phyloP scores from a whole-genome alignment of 108 stramenopile species.

The Chaetoceros muelleri region DNA sequence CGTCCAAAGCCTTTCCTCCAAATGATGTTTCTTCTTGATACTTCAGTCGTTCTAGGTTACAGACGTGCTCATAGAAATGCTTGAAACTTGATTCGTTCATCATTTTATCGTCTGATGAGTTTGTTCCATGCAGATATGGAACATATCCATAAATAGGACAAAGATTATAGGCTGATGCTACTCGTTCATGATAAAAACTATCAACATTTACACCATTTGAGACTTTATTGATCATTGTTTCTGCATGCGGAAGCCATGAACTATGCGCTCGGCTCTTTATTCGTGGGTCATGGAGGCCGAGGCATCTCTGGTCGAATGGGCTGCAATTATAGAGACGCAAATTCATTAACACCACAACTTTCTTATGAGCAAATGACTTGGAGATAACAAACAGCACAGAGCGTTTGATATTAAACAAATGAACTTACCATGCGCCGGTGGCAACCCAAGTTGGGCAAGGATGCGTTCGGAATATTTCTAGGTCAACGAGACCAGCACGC shows the following conservation, averaged over 20 bases:
- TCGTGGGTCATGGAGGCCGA: constrained; percentile 46
- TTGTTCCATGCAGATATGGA: constrained; percentile 3
- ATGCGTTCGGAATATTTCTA: constrained; percentile 64
- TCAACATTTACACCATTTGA: constrained; percentile 19
- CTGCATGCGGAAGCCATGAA: constrained; percentile 54
- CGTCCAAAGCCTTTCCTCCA: neutral
- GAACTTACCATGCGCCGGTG: constrained; percentile 77
- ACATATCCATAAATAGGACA: neutral
- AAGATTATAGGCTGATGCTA: neutral
- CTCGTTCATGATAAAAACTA: constrained; percentile 53
- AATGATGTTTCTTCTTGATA: neutral
- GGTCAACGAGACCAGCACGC: constrained; percentile 44
- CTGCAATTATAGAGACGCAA: constrained; percentile 29
- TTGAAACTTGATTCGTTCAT: constrained; percentile 17
- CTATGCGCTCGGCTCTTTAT: constrained; percentile 29
- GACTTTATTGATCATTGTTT: neutral
- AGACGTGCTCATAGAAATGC: constrained; percentile 38
- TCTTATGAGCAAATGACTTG: no score
- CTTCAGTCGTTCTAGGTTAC: constrained; percentile 13
- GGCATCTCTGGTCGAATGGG: constrained; percentile 70
- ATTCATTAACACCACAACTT: no score
- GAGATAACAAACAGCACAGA: neutral
- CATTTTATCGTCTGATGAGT: constrained; percentile 34
- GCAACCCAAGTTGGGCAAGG: constrained; percentile 74
- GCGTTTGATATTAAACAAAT: neutral